A percentile compares a stretch with the other conserved stretches of the same genome.
phyloP scores from a whole-genome alignment of 345 rosid genomes.

The Arabidopsis arenosa region DNA sequence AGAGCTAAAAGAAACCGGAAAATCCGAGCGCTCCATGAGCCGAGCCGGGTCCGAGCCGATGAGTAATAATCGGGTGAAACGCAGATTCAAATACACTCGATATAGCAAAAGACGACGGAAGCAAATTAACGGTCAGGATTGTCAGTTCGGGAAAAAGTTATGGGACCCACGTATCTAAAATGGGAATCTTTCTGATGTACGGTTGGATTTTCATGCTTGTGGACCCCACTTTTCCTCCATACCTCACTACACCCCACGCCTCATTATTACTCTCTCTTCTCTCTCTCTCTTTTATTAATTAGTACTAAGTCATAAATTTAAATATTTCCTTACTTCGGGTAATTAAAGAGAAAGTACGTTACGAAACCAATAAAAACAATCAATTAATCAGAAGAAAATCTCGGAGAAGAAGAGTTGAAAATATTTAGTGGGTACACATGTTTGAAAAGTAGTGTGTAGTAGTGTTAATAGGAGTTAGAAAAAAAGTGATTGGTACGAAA shows the following conservation, averaged over 20 bases:
- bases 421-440: slow-evolving; percentile 29
- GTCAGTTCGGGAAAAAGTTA: slow-evolving; percentile 32
- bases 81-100: slow-evolving; percentile 5
- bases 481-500: slow-evolving; percentile 38
- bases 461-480: slow-evolving; percentile 34
- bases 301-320: background rate
- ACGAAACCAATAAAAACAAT: background rate
- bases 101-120: slow-evolving; percentile 36
- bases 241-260: slow-evolving; percentile 37
- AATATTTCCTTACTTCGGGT: background rate
- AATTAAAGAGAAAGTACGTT: slow-evolving; percentile 34
- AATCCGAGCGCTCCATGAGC: slow-evolving; percentile 1
- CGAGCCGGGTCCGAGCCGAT: slow-evolving; percentile 42
- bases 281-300: background rate
- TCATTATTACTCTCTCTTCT: slow-evolving; percentile 40
- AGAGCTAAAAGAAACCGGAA: slow-evolving; percentile 5
- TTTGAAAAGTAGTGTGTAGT: slow-evolving; percentile 33
- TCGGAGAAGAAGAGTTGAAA: background rate
- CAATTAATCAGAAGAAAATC: slow-evolving; percentile 9
- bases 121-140: slow-evolving; percentile 51
- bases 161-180: slow-evolving; percentile 42
- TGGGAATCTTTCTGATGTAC: slow-evolving; percentile 53
- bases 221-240: slow-evolving; percentile 32
- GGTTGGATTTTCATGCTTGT: slow-evolving; percentile 22
- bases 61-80: background rate